A percentile compares a stretch with the other conserved stretches of the same genome.
phyloP scores from a whole-genome alignment of 768 basidiomycete species.

The Cubamyces sp. region DNA sequence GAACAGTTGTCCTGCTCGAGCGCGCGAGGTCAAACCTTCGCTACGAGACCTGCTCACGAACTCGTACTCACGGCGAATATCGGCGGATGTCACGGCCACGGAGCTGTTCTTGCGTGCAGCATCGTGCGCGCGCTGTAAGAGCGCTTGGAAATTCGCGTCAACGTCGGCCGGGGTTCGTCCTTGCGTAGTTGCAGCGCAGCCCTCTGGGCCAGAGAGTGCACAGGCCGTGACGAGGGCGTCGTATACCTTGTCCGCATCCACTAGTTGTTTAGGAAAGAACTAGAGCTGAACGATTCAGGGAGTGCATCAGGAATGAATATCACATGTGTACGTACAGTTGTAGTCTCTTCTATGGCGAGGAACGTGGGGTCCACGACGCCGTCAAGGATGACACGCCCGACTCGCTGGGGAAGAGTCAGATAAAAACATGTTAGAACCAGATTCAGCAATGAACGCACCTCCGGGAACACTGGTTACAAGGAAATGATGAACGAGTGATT shows the following conservation, averaged over 20 bases:
- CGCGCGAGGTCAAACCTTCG: background rate
- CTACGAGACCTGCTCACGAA: background rate
- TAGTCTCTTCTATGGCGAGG: background rate
- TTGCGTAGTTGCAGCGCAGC: conserved; percentile 8
- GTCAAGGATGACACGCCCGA: conserved; percentile 14
- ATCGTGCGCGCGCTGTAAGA: conserved; percentile 6
- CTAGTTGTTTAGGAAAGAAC: background rate
- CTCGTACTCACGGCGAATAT: conserved; percentile 3
- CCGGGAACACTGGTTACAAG: conserved; percentile 8
- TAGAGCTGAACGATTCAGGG: background rate
- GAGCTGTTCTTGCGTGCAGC: conserved; percentile 9
- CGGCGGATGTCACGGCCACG: conserved; percentile 11
- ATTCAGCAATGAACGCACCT: background rate
- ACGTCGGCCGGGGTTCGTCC: conserved; percentile 3
- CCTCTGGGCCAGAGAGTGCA: conserved; percentile 9
- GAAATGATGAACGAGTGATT: no score
- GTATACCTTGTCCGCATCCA: conserved; percentile 15
- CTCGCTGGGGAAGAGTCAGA: background rate
- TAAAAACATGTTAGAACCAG: no score
- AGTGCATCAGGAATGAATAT: background rate
- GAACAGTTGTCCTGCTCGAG: background rate
- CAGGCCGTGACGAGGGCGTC: conserved; percentile 12
- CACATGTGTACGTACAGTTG: background rate
- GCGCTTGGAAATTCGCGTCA: conserved; percentile 3
- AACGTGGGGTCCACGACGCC: conserved; percentile 5